A percentile compares a stretch with the other conserved stretches of the same genome.
Evolutionary conservation across 306 rosid species (phyloP).

Genomic region (Inga oerstediana): DNA sequence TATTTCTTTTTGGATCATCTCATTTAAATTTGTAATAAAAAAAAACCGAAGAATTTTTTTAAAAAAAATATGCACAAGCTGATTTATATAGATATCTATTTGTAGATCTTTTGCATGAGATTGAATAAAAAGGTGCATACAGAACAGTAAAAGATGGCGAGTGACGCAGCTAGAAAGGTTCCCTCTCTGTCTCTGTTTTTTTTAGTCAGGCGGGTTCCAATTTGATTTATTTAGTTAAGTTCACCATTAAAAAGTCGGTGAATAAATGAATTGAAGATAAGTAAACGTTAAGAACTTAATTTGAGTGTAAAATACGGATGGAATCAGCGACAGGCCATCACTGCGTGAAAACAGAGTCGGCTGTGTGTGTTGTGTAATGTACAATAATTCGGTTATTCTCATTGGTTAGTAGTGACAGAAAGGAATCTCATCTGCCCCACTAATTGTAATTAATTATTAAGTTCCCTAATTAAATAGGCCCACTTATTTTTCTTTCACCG

Average conservation of each 20-base stretch:
- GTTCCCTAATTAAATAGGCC: neutral
- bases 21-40: neutral
- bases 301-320: conserved; percentile 19
- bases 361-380: neutral
- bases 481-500: neutral
- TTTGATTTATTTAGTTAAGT: neutral
- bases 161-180: conserved; percentile 45
- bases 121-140: conserved; percentile 37
- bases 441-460: neutral
- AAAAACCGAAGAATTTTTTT: neutral
- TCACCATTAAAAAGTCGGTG: neutral
- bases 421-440: conserved; percentile 25
- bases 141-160: conserved; percentile 37
- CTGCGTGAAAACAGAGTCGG: conserved; percentile 32
- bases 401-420: conserved; percentile 23
- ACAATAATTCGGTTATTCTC: neutral
- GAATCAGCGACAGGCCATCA: conserved; percentile 35
- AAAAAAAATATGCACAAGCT: neutral
- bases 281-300: neutral
- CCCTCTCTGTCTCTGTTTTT: too few species aligned
- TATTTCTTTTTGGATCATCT: neutral
- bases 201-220: neutral
- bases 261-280: neutral
- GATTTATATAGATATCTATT: conserved; percentile 25
- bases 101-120: conserved; percentile 18